Evolutionary conservation across 768 basidiomycete species (phyloP), one percentile per base, ranked within the genome.

Genomic region (Pleurotus citrinopileatus): DNA sequence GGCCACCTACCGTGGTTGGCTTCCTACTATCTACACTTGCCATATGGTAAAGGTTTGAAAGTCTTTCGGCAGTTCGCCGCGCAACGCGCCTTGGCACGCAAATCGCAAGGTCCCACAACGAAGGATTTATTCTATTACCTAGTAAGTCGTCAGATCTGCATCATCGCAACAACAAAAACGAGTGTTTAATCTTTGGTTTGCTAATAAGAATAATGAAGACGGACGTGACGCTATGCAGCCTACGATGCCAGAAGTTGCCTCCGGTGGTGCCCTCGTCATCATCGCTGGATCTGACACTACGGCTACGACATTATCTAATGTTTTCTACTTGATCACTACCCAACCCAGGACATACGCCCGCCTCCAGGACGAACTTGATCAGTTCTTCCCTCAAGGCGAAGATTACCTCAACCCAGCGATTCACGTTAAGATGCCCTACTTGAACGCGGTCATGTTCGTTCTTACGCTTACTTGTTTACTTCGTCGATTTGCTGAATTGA

Each of bases 271-370:
- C 2, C 67, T 79, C 20, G 65, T 64, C 8, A 66, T 69, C 44
- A 54, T 65, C 10, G 80, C 78, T 10, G 80, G 80, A 12, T 68
- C 77, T 17, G 80, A 81, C 57, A 81, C 80, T 2, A 73, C 75
- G 15, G 67, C 76, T 5, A 68, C 67, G 4, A 69, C 68, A 1
- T 59, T 81, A 4, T 66, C 59, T 42, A 73, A 66, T 44, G 55
- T 71, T 1, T 64, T 80, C 43, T 80, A 66, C 52, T 67, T 66
- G 52, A 60, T 80, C 2, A 58, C 78, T 8, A 57, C 61, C 9
- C 63, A 80, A 55, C 76, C 73, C 2, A 64, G 62, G 1, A 61
- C 61, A 23, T 72, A 73, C 42, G 55, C 53, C 5, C 72, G 67
- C 8, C 63, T 80, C 29, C 70, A 66, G 55, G 64, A 63, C 12